Percentiles rank a stretch among this genome's conserved stretches.
Conservation (phyloP, 1,139 yeast genomes). For the Candida sojae region DNA sequence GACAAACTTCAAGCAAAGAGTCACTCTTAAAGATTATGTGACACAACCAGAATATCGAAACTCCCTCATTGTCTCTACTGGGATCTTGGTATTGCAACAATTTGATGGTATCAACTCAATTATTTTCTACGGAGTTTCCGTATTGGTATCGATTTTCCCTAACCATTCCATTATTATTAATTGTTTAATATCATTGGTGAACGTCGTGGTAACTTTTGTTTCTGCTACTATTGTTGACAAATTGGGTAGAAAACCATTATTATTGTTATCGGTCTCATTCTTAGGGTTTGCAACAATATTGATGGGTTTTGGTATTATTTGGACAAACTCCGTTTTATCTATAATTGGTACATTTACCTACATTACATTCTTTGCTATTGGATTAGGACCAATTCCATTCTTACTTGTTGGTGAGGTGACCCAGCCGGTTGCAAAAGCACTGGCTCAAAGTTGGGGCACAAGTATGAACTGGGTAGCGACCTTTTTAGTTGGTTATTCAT, state of each 20-base stretch:
- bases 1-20: constrained; percentile 14
- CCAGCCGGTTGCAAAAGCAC: constrained; percentile 73
- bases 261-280: constrained; percentile 62
- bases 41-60: constrained; percentile 51
- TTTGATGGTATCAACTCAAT: constrained; percentile 91
- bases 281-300: constrained; percentile 69
- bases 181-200: constrained; percentile 70
- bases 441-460: constrained; percentile 92
- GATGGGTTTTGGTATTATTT: constrained; percentile 66
- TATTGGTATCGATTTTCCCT: constrained; percentile 70
- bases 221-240: constrained; percentile 75
- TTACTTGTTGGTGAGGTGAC: constrained; percentile 86
- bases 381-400: constrained; percentile 95
- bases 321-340: constrained; percentile 51
- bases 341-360: constrained; percentile 70
- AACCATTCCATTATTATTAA: constrained; percentile 68
- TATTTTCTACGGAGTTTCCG: constrained; percentile 87
- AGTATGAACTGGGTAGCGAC: constrained; percentile 91
- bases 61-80: constrained; percentile 67
- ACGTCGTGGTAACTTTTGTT: constrained; percentile 68
- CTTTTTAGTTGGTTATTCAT: constrained; percentile 74
- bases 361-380: constrained; percentile 84
- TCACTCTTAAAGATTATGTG: constrained; percentile 46
- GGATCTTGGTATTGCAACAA: constrained; percentile 85
- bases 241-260: constrained; percentile 74